Percentiles rank a stretch among this genome's conserved stretches.
These are phyloP conservation scores for Zychaea mexicana DNA, from an alignment of 371 early-diverging fungal species.

Conservation along the genomic window DNA sequence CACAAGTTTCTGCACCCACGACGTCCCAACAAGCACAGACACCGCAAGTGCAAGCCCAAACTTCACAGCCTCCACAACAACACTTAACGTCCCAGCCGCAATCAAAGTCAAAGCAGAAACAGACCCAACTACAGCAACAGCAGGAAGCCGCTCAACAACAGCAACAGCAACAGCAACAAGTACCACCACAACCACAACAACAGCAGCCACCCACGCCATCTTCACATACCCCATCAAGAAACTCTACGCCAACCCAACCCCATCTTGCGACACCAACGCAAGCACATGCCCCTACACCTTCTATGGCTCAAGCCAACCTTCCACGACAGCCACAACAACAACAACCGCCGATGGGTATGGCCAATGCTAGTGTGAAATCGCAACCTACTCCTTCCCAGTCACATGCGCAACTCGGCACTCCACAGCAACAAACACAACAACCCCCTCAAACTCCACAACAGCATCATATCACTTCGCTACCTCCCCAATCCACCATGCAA, in stretches of 20 bases:
- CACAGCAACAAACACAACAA: not conserved
- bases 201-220: slow-evolving; percentile 27
- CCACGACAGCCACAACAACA: slow-evolving; percentile 25
- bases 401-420: slow-evolving; percentile 19
- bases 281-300: slow-evolving; percentile 37
- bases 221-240: slow-evolving; percentile 9
- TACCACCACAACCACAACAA: slow-evolving; percentile 22
- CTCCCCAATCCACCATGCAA: slow-evolving; percentile 13
- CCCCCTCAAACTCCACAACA: slow-evolving; percentile 19
- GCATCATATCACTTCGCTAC: slow-evolving; percentile 22
- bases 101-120: slow-evolving; percentile 4
- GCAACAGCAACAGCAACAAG: slow-evolving; percentile 11
- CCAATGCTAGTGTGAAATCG: slow-evolving; percentile 13
- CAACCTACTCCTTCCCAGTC: slow-evolving; percentile 34
- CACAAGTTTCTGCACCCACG: not conserved
- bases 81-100: not conserved
- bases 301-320: slow-evolving; percentile 22
- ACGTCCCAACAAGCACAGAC: not conserved
- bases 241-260: slow-evolving; percentile 28
- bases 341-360: slow-evolving; percentile 21
- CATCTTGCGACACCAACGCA: slow-evolving; percentile 46
- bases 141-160: slow-evolving; percentile 9
- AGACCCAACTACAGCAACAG: slow-evolving; percentile 23
- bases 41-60: slow-evolving; percentile 18
- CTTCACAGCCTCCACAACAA: not conserved